Conservation (phyloP, 768 basidiomycete genomes). For the Lactifluus pinguis region DNA sequence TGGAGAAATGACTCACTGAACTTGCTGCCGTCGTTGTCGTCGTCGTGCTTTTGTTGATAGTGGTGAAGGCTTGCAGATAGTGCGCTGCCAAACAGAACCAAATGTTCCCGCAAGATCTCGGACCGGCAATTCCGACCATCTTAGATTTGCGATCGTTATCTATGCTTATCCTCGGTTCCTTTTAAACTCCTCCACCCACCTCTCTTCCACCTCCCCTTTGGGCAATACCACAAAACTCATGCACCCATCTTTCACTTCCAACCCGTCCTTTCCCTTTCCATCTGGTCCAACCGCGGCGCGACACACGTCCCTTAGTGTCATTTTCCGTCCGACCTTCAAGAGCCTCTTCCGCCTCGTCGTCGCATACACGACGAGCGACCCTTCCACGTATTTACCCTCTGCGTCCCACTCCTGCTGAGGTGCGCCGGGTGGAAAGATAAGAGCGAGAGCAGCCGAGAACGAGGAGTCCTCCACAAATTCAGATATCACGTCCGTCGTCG, state of each 20-base stretch:
- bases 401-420: conserved; percentile 64
- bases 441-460: conserved; percentile 64
- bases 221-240: conserved; percentile 72
- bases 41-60: conserved; percentile 7
- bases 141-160: no score
- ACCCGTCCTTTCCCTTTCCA: conserved; percentile 66
- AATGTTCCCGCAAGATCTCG: not conserved
- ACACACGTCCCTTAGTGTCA: conserved; percentile 76
- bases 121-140: not conserved
- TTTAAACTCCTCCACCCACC: conserved; percentile 89
- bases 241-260: conserved; percentile 78
- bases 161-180: conserved; percentile 27
- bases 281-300: conserved; percentile 32
- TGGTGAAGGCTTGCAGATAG: not conserved
- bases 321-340: conserved; percentile 86
- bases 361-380: conserved; percentile 71
- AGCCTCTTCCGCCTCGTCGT: conserved; percentile 67
- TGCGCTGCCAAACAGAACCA: conserved; percentile 6
- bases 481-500: conserved; percentile 81
- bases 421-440: conserved; percentile 74
- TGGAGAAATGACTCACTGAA: conserved; percentile 2
- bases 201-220: conserved; percentile 64
- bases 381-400: conserved; percentile 53
- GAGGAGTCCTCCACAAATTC: conserved; percentile 80
- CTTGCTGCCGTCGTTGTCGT: conserved; percentile 11